Conservation (phyloP, 176 grass and related monocot genomes). For the Poa pratensis region DNA sequence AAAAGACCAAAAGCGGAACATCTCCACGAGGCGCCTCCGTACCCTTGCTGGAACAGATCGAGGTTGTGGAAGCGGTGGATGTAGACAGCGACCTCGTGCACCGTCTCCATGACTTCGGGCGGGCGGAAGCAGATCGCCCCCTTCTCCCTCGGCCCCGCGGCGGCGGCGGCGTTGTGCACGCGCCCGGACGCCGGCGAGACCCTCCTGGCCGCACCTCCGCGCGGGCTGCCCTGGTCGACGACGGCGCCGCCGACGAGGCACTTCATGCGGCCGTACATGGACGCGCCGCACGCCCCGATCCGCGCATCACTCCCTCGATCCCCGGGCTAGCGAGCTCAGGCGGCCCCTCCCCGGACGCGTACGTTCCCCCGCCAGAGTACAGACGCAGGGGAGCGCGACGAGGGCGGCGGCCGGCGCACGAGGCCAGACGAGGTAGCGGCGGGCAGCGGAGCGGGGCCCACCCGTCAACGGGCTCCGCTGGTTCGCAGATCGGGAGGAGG, state of each 20-base stretch:
- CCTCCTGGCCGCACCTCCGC: slow-evolving; percentile 43
- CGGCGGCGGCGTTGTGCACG: slow-evolving; percentile 44
- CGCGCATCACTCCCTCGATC: slow-evolving; percentile 52
- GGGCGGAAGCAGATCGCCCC: slow-evolving; percentile 38
- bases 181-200: slow-evolving; percentile 64
- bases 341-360: too few species aligned
- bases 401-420: neutral
- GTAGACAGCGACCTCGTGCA: slow-evolving; percentile 94
- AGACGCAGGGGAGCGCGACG: neutral
- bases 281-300: slow-evolving; percentile 38
- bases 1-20: slow-evolving; percentile 26
- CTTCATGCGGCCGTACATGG: slow-evolving; percentile 72
- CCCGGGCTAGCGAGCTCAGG: neutral
- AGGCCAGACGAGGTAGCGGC: neutral
- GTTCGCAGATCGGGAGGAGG: slow-evolving; percentile 46
- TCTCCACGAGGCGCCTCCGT: slow-evolving; percentile 13
- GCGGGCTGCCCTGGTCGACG: slow-evolving; percentile 60
- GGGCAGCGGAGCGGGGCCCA: slow-evolving; percentile 3
- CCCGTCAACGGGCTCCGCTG: slow-evolving; percentile 6
- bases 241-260: slow-evolving; percentile 71
- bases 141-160: slow-evolving; percentile 20
- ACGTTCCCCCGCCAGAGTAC: neutral
- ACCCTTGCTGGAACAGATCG: slow-evolving; percentile 99
- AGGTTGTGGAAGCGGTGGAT: slow-evolving; percentile 99
- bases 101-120: slow-evolving; percentile 83